Conservation (phyloP, 306 rosid genomes). For the Purshia tridentata region DNA sequence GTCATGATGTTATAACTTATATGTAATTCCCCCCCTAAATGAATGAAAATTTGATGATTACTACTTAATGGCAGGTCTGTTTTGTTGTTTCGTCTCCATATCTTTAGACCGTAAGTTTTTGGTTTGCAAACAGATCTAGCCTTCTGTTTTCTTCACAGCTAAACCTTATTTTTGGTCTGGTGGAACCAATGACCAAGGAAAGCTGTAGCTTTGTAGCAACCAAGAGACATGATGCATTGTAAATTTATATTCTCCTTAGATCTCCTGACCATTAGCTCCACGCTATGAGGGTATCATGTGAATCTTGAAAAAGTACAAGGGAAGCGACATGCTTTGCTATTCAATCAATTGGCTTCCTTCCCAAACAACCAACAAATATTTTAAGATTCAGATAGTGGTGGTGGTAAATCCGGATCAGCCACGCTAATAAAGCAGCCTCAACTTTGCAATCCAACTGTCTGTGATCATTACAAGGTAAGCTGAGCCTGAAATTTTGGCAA, state of each 20-base stretch:
- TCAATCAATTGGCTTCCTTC: slow-evolving; percentile 7
- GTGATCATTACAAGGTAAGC: slow-evolving; percentile 12
- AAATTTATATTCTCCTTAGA: neutral
- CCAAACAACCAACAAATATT: neutral
- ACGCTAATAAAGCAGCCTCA: slow-evolving; percentile 21
- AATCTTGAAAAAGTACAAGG: neutral
- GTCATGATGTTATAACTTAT: slow-evolving; percentile 6
- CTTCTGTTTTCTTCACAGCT: neutral
- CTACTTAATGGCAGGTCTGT: neutral
- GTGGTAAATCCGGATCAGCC: slow-evolving; percentile 9
- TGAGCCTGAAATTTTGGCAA: neutral
- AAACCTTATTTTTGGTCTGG: neutral
- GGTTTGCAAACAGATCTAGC: neutral
- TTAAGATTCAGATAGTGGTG: slow-evolving; percentile 8
- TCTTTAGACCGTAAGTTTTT: neutral
- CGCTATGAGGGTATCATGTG: neutral
- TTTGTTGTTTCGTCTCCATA: neutral
- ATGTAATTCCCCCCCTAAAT: neutral
- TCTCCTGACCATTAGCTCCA: neutral
- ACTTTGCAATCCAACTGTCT: neutral
- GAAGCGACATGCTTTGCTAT: neutral
- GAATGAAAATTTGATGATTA: neutral
- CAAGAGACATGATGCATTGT: neutral
- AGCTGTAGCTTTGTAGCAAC: slow-evolving; percentile 3
- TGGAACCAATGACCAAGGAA: neutral